phyloP scores from a whole-genome alignment of 139 green algal species.

The Chlamydomonas sphaeroides region DNA sequence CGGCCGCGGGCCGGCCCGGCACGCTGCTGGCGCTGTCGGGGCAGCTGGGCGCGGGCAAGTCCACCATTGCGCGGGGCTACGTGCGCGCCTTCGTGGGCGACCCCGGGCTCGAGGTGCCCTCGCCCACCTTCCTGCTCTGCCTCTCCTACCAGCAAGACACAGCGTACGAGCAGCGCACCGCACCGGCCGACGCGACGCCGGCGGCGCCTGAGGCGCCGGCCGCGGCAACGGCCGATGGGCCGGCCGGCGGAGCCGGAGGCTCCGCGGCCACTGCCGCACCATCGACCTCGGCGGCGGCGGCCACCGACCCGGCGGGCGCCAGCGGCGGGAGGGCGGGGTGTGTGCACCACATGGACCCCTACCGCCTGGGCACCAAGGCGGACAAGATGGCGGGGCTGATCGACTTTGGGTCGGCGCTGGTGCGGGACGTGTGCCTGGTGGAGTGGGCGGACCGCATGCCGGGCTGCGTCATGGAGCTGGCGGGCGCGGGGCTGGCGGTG shows the following conservation, averaged over 20 bases:
- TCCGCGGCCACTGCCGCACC: not conserved
- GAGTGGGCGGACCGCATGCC: conserved; percentile 71
- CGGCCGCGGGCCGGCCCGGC: conserved; percentile 35
- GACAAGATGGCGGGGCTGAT: conserved; percentile 68
- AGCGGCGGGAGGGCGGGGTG: not conserved
- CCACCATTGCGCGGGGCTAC: conserved; percentile 53
- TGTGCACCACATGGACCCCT: conserved; percentile 70
- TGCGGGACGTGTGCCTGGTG: conserved; percentile 59
- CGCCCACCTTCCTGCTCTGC: conserved; percentile 65
- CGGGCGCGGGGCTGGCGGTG: conserved; percentile 38
- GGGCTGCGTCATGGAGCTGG: conserved; percentile 31
- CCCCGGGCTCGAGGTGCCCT: conserved; percentile 56
- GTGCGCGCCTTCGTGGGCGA: conserved; percentile 53
- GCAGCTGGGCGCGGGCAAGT: conserved; percentile 63
- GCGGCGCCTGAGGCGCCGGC: conserved; percentile 1
- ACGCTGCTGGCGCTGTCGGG: conserved; percentile 54
- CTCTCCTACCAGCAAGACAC: conserved; percentile 56
- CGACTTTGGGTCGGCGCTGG: conserved; percentile 54
- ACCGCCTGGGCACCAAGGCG: conserved; percentile 52
- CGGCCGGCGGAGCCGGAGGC: not conserved
- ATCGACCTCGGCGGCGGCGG: not conserved
- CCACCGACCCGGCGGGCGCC: not conserved
- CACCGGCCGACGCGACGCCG: not conserved
- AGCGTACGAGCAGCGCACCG: conserved; percentile 26
- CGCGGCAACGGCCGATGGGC: not conserved